Conservation (phyloP, 2,329 filamentous ascomycete species). For the Ophiostoma montium region DNA sequence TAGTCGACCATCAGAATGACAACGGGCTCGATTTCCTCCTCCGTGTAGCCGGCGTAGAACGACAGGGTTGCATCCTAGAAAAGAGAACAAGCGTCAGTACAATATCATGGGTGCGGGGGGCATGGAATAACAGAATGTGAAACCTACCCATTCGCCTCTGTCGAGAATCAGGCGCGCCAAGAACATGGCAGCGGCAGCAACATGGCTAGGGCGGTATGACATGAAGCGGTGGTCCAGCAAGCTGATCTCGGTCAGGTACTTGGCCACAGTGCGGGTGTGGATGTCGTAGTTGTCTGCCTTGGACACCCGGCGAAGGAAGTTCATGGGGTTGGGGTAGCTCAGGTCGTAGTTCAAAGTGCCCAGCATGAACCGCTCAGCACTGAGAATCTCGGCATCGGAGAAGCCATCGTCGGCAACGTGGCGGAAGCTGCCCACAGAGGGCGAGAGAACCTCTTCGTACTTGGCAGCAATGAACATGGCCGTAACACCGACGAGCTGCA, state of each 20-base stretch:
- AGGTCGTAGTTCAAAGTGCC: slow-evolving; percentile 88
- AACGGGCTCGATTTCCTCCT: slow-evolving; percentile 85
- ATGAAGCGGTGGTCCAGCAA: slow-evolving; percentile 92
- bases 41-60: slow-evolving; percentile 86
- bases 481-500: slow-evolving; percentile 92
- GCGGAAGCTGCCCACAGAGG: slow-evolving; percentile 92
- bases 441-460: slow-evolving; percentile 95
- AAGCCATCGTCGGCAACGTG: slow-evolving; percentile 96
- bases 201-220: slow-evolving; percentile 72
- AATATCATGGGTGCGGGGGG: too few relatives aligned
- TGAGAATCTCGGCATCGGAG: slow-evolving; percentile 85
- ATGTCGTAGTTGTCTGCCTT: slow-evolving; percentile 99
- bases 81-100: too few relatives aligned
- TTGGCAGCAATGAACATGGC: slow-evolving; percentile 99
- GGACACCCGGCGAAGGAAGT: slow-evolving; percentile 95
- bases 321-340: slow-evolving; percentile 99
- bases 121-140: not conserved
- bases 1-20: slow-evolving; percentile 95
- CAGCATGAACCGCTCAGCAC: slow-evolving; percentile 91
- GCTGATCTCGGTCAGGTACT: slow-evolving; percentile 96
- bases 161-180: slow-evolving; percentile 80
- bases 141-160: slow-evolving; percentile 75
- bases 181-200: slow-evolving; percentile 92
- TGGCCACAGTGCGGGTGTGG: slow-evolving; percentile 89
- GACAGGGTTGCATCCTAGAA: slow-evolving; percentile 64